Percentiles rank a stretch among this genome's conserved stretches.
Conservation (phyloP, 768 basidiomycete species). For the Neoboletus magnificus region DNA sequence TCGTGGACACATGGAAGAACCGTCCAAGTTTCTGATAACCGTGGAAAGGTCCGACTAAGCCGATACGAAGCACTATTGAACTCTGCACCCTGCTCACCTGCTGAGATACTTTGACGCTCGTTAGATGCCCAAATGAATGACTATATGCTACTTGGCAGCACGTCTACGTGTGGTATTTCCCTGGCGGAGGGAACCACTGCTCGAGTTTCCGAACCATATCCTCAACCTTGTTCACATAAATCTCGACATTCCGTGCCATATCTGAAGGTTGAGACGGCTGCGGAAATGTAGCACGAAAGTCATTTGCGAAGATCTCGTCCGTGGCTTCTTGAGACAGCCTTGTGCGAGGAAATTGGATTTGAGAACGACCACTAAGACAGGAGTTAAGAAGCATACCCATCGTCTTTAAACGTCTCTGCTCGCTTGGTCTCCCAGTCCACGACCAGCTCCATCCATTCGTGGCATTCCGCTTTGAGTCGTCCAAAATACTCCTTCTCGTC, state of each 20-base stretch:
- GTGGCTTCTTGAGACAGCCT: conserved; percentile 16
- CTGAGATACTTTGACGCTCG: background rate
- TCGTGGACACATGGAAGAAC: conserved; percentile 19
- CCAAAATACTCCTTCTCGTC: conserved; percentile 20
- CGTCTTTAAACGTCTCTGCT: conserved; percentile 2
- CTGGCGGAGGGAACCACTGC: conserved; percentile 20
- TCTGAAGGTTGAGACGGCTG: conserved; percentile 11
- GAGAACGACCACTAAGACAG: background rate
- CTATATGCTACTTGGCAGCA: background rate
- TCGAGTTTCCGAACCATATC: conserved; percentile 23
- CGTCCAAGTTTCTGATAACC: background rate
- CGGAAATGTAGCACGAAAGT: conserved; percentile 27
- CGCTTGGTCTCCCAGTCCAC: conserved; percentile 21
- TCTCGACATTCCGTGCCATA: conserved; percentile 16
- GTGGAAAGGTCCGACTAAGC: background rate
- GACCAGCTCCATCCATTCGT: conserved; percentile 16
- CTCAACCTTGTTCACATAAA: conserved; percentile 27
- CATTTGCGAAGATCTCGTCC: conserved; percentile 10
- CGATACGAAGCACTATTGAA: background rate
- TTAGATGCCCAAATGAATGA: background rate
- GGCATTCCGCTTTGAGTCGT: conserved; percentile 16
- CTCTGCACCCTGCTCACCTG: background rate
- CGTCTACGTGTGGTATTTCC: background rate
- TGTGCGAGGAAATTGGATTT: background rate
- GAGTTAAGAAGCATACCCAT: conserved; percentile 6